These are phyloP conservation scores for Lactifluus subvellereus DNA, from an alignment of 768 basidiomycete genomes.

Conservation along the genomic window DNA sequence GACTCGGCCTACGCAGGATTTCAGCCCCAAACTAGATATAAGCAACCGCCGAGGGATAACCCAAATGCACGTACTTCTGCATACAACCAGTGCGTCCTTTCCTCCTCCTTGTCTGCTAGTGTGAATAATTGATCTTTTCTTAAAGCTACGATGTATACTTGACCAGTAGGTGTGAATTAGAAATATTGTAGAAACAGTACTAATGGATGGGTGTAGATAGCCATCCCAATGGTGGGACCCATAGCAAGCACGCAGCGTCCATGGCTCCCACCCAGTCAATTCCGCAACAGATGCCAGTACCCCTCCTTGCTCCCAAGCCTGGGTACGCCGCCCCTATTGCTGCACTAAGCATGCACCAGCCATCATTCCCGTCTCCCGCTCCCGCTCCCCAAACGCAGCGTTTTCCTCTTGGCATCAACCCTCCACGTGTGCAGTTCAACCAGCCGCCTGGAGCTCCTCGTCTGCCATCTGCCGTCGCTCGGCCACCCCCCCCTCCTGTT, in stretches of 20 bases:
- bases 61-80: conserved; percentile 55
- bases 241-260: conserved; percentile 24
- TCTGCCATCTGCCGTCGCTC: conserved; percentile 24
- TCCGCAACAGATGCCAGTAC: conserved; percentile 28
- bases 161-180: conserved; percentile 42
- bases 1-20: conserved; percentile 52
- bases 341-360: conserved; percentile 53
- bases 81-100: conserved; percentile 57
- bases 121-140: conserved; percentile 11
- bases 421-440: conserved; percentile 21
- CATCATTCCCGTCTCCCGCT: conserved; percentile 36
- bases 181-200: conserved; percentile 46
- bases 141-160: conserved; percentile 62
- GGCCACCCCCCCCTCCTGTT: conserved; percentile 30
- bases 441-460: conserved; percentile 27
- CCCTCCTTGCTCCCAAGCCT: conserved; percentile 64
- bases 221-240: conserved; percentile 41
- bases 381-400: conserved; percentile 17
- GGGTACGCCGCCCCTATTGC: conserved; percentile 69
- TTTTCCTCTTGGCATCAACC: conserved; percentile 33
- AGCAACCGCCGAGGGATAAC: conserved; percentile 35
- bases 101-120: conserved; percentile 8
- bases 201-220: conserved; percentile 42
- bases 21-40: conserved; percentile 39
- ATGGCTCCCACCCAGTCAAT: conserved; percentile 3